Percentiles rank a stretch among this genome's conserved stretches.
Evolutionary conservation across 805 yeast genomes (phyloP).

Genomic region (Nakazawaea wyomingensis): DNA sequence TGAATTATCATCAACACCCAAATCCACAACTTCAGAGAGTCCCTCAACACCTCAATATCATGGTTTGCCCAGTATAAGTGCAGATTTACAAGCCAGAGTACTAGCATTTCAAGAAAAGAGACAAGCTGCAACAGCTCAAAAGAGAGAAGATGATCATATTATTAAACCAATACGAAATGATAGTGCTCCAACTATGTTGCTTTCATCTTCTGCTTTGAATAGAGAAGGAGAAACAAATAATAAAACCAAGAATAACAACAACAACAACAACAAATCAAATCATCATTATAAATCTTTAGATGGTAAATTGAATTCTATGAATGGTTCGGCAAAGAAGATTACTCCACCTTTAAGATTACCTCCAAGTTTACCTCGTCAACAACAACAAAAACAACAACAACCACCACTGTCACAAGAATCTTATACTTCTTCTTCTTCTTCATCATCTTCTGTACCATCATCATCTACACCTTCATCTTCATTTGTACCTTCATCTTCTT

Average conservation of each 20-base stretch:
- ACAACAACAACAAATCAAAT: too few species aligned
- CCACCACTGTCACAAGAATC: not conserved
- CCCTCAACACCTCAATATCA: constrained; percentile 19
- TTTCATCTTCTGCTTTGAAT: not conserved
- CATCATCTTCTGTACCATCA: not conserved
- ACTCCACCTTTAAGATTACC: constrained; percentile 13
- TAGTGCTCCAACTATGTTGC: not conserved
- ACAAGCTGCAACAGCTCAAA: constrained; percentile 34
- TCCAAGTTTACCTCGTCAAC: constrained; percentile 13
- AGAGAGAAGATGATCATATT: not conserved
- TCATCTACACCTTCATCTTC: not conserved
- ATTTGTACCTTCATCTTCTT: not conserved
- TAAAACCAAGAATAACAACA: too few species aligned
- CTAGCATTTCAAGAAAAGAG: constrained; percentile 85
- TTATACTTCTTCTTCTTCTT: not conserved
- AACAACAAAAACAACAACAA: not conserved
- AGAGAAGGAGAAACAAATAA: too few species aligned
- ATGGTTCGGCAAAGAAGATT: constrained; percentile 2
- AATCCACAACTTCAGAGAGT: constrained; percentile 17
- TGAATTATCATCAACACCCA: not conserved
- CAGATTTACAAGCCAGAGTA: constrained; percentile 82
- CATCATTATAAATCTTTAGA: too few species aligned
- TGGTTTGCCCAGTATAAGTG: constrained; percentile 41
- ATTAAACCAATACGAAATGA: not conserved
- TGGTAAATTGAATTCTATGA: too few species aligned